A percentile compares a stretch with the other conserved stretches of the same genome.
Conservation (phyloP, 768 basidiomycete genomes). For the Leccinum subgranulosum region DNA sequence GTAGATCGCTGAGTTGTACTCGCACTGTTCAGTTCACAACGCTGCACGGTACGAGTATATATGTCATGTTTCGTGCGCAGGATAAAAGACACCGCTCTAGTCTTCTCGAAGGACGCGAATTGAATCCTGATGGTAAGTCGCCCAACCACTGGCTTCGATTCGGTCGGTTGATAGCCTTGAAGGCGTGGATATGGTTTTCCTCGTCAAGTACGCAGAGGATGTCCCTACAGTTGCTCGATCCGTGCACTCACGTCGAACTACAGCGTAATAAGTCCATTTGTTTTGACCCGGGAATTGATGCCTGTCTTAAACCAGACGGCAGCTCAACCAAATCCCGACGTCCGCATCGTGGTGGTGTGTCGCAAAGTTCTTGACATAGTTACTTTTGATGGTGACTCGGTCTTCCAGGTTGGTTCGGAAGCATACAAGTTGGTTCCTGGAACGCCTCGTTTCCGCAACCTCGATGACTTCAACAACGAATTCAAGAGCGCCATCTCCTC, state of each 20-base stretch:
- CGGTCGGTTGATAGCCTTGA: neutral
- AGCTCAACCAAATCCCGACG: slow-evolving; percentile 46
- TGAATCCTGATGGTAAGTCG: slow-evolving; percentile 28
- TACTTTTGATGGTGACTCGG: neutral
- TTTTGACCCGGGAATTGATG: slow-evolving; percentile 52
- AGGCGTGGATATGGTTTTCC: slow-evolving; percentile 40
- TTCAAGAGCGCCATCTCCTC: slow-evolving; percentile 23
- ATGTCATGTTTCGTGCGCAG: neutral
- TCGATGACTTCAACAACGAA: slow-evolving; percentile 32
- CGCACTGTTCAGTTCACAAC: slow-evolving; percentile 47
- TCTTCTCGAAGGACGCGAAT: slow-evolving; percentile 14
- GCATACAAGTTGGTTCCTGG: slow-evolving; percentile 22
- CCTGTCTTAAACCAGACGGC: slow-evolving; percentile 53
- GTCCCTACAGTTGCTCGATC: neutral
- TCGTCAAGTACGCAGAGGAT: slow-evolving; percentile 40
- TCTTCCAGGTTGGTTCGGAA: slow-evolving; percentile 33
- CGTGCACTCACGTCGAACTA: neutral
- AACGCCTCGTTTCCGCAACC: neutral
- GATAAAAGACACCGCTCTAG: slow-evolving; percentile 15
- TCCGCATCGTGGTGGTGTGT: slow-evolving; percentile 57
- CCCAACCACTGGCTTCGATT: neutral
- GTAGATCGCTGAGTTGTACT: neutral
- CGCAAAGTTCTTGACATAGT: neutral
- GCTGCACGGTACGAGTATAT: slow-evolving; percentile 41
- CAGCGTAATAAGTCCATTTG: slow-evolving; percentile 53